Conservation (phyloP, 2,329 filamentous ascomycete genomes). For the Penicillium sp. region DNA sequence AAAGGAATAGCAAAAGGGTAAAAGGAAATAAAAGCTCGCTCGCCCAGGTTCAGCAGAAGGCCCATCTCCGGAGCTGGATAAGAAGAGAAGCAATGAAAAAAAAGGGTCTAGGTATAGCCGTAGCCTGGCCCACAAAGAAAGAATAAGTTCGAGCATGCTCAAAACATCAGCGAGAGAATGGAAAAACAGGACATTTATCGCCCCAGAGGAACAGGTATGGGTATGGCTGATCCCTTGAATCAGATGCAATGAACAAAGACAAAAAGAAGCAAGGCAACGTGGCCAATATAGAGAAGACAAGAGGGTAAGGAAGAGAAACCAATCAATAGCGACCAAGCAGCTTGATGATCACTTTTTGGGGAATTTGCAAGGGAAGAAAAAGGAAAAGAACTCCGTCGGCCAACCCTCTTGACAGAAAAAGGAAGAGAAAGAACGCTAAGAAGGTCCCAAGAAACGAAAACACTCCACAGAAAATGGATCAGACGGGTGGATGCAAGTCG, state of each 20-base stretch:
- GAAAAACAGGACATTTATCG: constrained; percentile 17
- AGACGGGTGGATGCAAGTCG: constrained; percentile 14
- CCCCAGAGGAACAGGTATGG: constrained; percentile 19
- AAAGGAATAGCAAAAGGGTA: constrained; percentile 11
- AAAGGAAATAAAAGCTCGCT: constrained; percentile 13
- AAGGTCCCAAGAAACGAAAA: constrained; percentile 23
- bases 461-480: constrained; percentile 17
- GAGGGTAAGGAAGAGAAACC: constrained; percentile 9
- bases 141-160: constrained; percentile 10
- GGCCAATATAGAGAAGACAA: constrained; percentile 10
- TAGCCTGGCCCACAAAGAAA: constrained; percentile 21
- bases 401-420: constrained; percentile 25
- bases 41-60: constrained; percentile 1
- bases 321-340: constrained; percentile 20
- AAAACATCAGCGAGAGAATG: constrained; percentile 12
- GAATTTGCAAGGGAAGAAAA: constrained; percentile 18
- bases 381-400: constrained; percentile 31
- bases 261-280: constrained; percentile 3
- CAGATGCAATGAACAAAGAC: constrained; percentile 27
- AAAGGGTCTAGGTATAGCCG: constrained; percentile 22
- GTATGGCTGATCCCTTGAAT: constrained; percentile 27
- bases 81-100: constrained; percentile 14
- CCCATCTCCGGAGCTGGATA: constrained; percentile 4
- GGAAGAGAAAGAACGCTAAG: constrained; percentile 29
- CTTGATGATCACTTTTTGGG: constrained; percentile 26